phyloP scores from a whole-genome alignment of 1,284 basidiomycete species.

The Cutaneotrichosporon mucoides region DNA sequence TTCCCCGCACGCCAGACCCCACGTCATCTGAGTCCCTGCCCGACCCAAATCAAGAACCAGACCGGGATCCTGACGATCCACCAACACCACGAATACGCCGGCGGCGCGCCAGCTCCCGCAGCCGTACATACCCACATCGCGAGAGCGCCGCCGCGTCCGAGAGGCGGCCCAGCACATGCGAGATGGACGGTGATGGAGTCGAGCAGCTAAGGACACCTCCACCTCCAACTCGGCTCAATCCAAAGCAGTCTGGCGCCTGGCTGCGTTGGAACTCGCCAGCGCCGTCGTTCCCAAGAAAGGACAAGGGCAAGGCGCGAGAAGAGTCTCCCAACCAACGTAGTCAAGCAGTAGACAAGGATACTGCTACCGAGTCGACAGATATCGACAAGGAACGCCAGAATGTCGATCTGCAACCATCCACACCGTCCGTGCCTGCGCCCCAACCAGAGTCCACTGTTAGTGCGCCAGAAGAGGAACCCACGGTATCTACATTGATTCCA shows the following conservation, averaged over 20 bases:
- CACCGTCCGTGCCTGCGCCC: background rate
- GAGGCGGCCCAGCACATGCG: background rate
- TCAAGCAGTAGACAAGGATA: background rate
- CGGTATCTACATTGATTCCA: background rate
- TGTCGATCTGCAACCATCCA: background rate
- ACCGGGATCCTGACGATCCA: background rate
- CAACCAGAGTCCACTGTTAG: background rate
- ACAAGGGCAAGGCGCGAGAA: slow-evolving; percentile 35
- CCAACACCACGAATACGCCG: background rate
- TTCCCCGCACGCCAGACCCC: background rate
- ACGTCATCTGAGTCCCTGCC: background rate
- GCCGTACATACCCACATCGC: background rate
- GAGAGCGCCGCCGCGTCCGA: background rate
- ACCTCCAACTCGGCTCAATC: slow-evolving; percentile 21
- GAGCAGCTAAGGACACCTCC: background rate
- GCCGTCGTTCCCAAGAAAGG: slow-evolving; percentile 35
- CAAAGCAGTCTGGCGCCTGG: slow-evolving; percentile 39
- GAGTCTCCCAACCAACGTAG: background rate
- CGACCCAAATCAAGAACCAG: background rate
- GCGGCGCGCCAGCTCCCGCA: background rate
- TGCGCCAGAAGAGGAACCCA: background rate
- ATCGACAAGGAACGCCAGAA: background rate
- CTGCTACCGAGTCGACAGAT: too few relatives aligned
- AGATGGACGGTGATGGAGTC: background rate
- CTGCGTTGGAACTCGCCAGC: slow-evolving; percentile 38